Percentiles rank a stretch among this genome's conserved stretches.
phyloP scores from a whole-genome alignment of 345 rosid genomes.

The Euphorbia tirucalli region DNA sequence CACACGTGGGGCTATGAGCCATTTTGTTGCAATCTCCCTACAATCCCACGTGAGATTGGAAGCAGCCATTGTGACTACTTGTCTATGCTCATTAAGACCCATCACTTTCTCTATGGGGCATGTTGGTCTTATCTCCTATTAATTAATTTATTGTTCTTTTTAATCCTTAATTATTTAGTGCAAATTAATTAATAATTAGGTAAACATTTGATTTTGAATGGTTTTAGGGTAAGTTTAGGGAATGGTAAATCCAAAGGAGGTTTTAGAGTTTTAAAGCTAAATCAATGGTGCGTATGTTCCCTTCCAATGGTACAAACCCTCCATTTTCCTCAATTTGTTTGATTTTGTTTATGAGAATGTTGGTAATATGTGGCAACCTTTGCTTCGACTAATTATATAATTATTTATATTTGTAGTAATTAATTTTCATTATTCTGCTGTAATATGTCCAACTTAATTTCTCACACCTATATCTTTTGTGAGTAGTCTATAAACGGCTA shows the following conservation, averaged over 20 bases:
- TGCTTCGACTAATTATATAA: background rate
- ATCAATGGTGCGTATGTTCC: constrained; percentile 28
- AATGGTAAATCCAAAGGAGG: background rate
- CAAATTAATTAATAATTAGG: background rate
- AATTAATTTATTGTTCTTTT: background rate
- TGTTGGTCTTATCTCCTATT: constrained; percentile 29
- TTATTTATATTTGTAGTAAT: no score
- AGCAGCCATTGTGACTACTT: constrained; percentile 16
- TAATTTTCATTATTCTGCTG: no score
- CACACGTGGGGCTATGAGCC: constrained; percentile 20
- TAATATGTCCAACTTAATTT: no score
- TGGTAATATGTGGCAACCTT: constrained; percentile 16
- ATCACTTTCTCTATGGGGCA: constrained; percentile 32
- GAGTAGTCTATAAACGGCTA: no score
- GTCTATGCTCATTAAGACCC: constrained; percentile 21
- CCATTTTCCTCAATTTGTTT: background rate
- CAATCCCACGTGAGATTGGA: constrained; percentile 36
- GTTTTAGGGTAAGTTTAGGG: constrained; percentile 2
- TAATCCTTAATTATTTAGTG: background rate
- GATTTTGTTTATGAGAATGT: constrained; percentile 29
- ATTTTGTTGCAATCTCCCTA: constrained; percentile 24
- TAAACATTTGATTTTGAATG: background rate
- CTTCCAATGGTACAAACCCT: constrained; percentile 28
- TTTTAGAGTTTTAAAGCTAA: constrained; percentile 22
- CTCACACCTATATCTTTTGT: no score